Evolutionary conservation across 208 protist genomes (phyloP).

Genomic region (Acanthamoeba triangularis): DNA sequence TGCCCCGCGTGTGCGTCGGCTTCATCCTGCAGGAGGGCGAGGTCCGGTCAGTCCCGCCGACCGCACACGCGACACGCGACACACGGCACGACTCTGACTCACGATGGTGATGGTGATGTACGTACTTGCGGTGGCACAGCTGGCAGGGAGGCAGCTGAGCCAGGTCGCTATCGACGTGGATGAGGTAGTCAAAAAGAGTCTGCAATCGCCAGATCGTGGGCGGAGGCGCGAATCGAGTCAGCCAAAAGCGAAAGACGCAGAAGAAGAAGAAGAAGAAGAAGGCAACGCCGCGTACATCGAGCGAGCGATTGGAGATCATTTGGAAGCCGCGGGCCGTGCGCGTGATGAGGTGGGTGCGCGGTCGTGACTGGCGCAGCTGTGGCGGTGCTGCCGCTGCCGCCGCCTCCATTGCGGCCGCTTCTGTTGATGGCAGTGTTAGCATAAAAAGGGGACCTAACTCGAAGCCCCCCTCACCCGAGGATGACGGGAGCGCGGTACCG

Average conservation of each 20-base stretch:
- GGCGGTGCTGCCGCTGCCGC: background rate
- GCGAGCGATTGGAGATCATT: conserved; percentile 13
- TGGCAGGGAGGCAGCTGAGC: conserved; percentile 7
- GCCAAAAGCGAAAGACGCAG: background rate
- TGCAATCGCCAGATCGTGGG: too few relatives aligned
- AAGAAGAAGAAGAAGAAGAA: too few relatives aligned
- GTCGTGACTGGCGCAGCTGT: background rate
- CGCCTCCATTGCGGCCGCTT: background rate
- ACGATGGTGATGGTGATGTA: too few relatives aligned
- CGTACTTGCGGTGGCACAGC: conserved; percentile 7
- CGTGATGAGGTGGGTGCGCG: conserved; percentile 6
- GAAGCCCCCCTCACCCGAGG: too few relatives aligned
- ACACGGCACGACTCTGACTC: too few relatives aligned
- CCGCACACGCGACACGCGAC: too few relatives aligned
- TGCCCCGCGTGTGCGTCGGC: background rate
- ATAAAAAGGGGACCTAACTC: too few relatives aligned
- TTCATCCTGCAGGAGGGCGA: background rate
- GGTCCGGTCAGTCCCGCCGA: too few relatives aligned
- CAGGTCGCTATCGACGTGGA: background rate
- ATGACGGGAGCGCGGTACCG: too few relatives aligned
- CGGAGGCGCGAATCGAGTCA: background rate
- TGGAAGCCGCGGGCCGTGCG: conserved; percentile 16
- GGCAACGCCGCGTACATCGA: background rate
- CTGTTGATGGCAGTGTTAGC: too few relatives aligned
- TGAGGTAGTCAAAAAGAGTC: conserved; percentile 8